Conservation (phyloP, 495 filamentous ascomycete genomes). For the Pseudoneurospora amorphoporcata region DNA sequence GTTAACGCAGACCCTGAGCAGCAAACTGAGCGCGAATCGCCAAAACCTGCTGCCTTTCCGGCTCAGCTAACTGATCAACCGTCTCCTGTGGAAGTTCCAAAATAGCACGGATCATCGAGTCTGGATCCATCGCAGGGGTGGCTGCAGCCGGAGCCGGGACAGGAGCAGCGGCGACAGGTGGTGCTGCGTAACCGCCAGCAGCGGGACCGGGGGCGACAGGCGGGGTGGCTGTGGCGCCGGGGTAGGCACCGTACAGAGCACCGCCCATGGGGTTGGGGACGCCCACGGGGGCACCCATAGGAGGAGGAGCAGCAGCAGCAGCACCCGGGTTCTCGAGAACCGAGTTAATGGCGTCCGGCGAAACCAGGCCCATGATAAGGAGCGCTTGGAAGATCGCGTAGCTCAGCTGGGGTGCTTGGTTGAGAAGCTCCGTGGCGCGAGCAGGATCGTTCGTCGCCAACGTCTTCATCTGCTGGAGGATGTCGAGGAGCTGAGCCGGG, state of each 20-base stretch:
- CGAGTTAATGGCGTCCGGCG: conserved; percentile 42
- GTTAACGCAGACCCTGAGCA: background rate
- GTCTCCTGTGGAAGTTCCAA: conserved; percentile 62
- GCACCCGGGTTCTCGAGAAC: conserved; percentile 30
- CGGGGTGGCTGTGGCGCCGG: conserved; percentile 49
- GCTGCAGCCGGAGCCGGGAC: conserved; percentile 22
- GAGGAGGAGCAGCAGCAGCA: conserved; percentile 13
- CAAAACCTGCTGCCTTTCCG: conserved; percentile 67
- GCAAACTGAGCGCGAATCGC: conserved; percentile 37
- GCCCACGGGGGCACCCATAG: conserved; percentile 1
- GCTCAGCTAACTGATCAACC: conserved; percentile 64
- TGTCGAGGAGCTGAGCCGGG: conserved; percentile 83
- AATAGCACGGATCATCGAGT: conserved; percentile 63
- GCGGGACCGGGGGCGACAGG: conserved; percentile 26
- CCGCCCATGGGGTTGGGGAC: conserved; percentile 11
- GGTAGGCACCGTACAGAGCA: conserved; percentile 30
- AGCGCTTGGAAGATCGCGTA: conserved; percentile 96
- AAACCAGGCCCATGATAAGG: conserved; percentile 86
- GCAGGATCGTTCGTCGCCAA: conserved; percentile 69
- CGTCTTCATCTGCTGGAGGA: conserved; percentile 88
- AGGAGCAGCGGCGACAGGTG: conserved; percentile 23
- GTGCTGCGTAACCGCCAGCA: conserved; percentile 25
- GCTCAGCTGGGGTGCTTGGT: conserved; percentile 82
- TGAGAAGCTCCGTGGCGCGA: conserved; percentile 77
- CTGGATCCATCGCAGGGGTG: conserved; percentile 43